Evolutionary conservation across 2,329 filamentous ascomycete genomes (phyloP).

Genomic region (Aspergillus ochraceoroseus): DNA sequence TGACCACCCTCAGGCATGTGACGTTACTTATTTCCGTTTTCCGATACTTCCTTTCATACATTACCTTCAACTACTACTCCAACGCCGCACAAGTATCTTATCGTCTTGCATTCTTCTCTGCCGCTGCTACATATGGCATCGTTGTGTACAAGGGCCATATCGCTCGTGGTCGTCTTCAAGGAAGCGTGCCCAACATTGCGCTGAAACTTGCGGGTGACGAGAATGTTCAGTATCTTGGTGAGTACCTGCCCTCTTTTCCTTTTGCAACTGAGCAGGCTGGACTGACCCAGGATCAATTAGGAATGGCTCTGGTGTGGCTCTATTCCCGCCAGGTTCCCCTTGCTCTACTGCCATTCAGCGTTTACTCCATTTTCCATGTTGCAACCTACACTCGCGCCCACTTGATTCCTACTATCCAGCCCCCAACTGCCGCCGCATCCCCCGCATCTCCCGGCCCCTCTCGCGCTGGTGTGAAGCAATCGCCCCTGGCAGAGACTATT

Average conservation of each 20-base stretch:
- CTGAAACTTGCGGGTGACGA: conserved; percentile 74
- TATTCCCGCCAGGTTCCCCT: conserved; percentile 82
- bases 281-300: conserved; percentile 45
- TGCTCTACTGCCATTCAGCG: conserved; percentile 85
- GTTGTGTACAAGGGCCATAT: conserved; percentile 98
- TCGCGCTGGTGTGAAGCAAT: conserved; percentile 46
- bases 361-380: conserved; percentile 98
- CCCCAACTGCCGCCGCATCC: conserved; percentile 54
- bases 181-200: conserved; percentile 57
- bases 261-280: neutral
- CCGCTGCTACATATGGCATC: conserved; percentile 90
- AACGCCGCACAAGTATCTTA: conserved; percentile 77
- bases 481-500: conserved; percentile 72
- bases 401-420: conserved; percentile 79
- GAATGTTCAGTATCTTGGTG: conserved; percentile 96
- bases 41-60: conserved; percentile 78
- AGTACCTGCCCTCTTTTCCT: too few species aligned
- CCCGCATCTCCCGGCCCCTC: conserved; percentile 54
- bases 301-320: conserved; percentile 93
- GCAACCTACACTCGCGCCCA: conserved; percentile 93
- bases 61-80: conserved; percentile 81
- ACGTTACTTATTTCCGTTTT: conserved; percentile 75
- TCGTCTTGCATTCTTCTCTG: conserved; percentile 82
- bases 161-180: conserved; percentile 71
- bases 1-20: conserved; percentile 62